These are phyloP conservation scores for Bipolaris victoriae DNA, from an alignment of 2,329 filamentous ascomycete genomes.

Conservation along the genomic window DNA sequence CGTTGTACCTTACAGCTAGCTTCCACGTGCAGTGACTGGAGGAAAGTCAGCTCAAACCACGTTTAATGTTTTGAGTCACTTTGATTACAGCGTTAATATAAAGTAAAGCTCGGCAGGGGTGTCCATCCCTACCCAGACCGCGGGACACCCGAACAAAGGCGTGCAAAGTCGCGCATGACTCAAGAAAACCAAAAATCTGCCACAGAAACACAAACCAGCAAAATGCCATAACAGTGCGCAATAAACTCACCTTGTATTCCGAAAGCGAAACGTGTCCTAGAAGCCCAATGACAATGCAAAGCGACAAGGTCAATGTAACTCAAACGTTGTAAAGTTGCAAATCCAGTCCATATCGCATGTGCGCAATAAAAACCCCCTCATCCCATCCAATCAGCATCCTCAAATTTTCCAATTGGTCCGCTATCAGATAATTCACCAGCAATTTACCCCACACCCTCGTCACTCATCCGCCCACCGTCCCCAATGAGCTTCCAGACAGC, in stretches of 20 bases:
- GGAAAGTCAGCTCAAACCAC: neutral
- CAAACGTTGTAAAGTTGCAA: neutral
- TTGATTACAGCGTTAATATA: conserved; percentile 22
- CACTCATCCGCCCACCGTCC: neutral
- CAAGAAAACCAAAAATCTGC: conserved; percentile 17
- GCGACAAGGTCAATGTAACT: neutral
- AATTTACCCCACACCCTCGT: conserved; percentile 18
- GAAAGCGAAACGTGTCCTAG: neutral
- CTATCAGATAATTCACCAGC: neutral
- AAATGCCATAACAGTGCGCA: conserved; percentile 1
- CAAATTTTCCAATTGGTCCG: conserved; percentile 25
- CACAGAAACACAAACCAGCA: neutral
- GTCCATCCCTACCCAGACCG: neutral
- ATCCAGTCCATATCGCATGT: neutral
- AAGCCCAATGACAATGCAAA: neutral
- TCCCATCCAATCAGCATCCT: neutral
- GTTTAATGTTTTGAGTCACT: conserved; percentile 21
- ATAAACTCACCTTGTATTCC: conserved; percentile 1
- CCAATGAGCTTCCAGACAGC: no score
- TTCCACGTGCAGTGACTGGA: neutral
- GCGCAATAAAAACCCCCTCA: neutral
- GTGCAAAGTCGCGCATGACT: conserved; percentile 30
- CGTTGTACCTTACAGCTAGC: neutral
- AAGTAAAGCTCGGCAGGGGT: conserved; percentile 23
- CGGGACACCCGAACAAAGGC: neutral